Evolutionary conservation across 2,329 filamentous ascomycete species (phyloP).

Genomic region (Hirsutella minnesotensis): DNA sequence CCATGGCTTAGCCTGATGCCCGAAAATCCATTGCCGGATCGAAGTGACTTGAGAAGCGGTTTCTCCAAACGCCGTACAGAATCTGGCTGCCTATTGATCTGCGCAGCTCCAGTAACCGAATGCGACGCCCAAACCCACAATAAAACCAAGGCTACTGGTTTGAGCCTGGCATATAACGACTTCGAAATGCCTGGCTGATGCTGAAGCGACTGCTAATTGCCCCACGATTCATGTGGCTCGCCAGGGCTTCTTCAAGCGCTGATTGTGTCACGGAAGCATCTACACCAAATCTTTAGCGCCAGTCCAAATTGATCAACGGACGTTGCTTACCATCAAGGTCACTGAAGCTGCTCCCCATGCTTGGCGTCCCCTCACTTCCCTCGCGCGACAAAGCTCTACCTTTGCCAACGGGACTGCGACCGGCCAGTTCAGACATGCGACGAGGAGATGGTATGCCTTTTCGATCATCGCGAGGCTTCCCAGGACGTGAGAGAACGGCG

Average conservation of each 20-base stretch:
- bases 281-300: conserved; percentile 16
- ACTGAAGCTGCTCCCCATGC: conserved; percentile 78
- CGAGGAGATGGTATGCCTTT: conserved; percentile 40
- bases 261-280: conserved; percentile 74
- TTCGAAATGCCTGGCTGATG: conserved; percentile 55
- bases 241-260: conserved; percentile 65
- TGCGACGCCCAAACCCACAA: neutral
- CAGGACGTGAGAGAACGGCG: conserved; percentile 22
- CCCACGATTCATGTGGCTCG: conserved; percentile 36
- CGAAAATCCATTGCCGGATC: too few relatives aligned
- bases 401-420: conserved; percentile 39
- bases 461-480: conserved; percentile 19
- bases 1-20: too few relatives aligned
- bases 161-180: conserved; percentile 38
- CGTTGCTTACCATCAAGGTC: conserved; percentile 57
- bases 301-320: conserved; percentile 1
- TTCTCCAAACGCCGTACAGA: too few relatives aligned
- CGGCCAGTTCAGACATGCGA: conserved; percentile 45
- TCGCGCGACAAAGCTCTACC: conserved; percentile 42
- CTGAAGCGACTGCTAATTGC: conserved; percentile 41
- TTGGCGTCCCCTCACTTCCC: conserved; percentile 62
- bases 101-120: too few relatives aligned
- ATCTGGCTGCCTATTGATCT: too few relatives aligned
- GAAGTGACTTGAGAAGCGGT: too few relatives aligned
- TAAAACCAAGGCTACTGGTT: conserved; percentile 12